A percentile compares a stretch with the other conserved stretches of the same genome.
Conservation (phyloP, 306 rosid genomes). For the Acacia confusa region DNA sequence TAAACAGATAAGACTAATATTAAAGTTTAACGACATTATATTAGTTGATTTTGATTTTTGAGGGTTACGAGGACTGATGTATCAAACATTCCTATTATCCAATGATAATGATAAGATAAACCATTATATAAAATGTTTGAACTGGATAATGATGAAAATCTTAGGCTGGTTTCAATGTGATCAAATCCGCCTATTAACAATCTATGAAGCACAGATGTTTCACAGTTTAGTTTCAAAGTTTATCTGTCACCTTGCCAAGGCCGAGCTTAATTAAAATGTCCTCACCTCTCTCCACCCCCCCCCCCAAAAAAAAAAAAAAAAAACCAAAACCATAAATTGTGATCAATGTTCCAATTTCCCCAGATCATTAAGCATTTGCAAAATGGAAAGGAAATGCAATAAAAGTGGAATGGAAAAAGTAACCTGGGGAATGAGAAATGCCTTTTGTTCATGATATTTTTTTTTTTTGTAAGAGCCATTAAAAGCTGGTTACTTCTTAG, state of each 20-base stretch:
- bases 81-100: background rate
- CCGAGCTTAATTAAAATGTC: background rate
- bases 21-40: too few species aligned
- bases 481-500: background rate
- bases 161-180: background rate
- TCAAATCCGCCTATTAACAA: background rate
- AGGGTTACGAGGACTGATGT: background rate
- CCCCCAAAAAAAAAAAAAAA: background rate
- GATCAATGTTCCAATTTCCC: background rate
- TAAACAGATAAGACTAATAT: too few species aligned
- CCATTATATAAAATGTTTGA: background rate
- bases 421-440: background rate
- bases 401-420: background rate
- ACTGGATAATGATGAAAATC: background rate
- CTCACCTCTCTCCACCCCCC: background rate
- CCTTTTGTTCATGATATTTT: background rate
- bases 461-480: background rate
- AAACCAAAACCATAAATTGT: slow-evolving; percentile 3
- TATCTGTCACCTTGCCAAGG: background rate
- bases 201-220: background rate
- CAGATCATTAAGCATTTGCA: background rate
- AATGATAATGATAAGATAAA: background rate
- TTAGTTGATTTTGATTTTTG: too few species aligned
- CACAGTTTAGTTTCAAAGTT: background rate
- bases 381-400: background rate